Evolutionary conservation across 805 yeast genomes (phyloP), one percentile per base, ranked within the genome.

Genomic region (Candida adriatica): DNA sequence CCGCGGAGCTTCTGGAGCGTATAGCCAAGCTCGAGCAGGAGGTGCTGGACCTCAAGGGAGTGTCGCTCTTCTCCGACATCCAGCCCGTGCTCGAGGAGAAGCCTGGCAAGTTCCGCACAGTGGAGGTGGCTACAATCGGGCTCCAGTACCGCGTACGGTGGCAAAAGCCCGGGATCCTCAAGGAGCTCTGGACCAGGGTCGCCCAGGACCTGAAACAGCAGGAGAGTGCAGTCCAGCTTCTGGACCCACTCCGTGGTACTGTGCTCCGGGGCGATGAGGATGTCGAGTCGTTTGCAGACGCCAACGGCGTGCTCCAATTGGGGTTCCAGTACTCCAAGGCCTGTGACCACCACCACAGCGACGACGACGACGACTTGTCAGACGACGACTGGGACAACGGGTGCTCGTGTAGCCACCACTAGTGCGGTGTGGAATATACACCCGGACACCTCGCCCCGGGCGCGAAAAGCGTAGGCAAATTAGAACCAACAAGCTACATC

Each of bases 311-410:
- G 9, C 34, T 44, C 13, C 34, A 31, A 6, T 18, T 49, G 14
- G 53, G 34, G 29, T 48, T 48, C 37, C 43, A 39, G 14, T 46
- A 39, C 19, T 33, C 29, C 8, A 35, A 28, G 22, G 35, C 37
- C 20, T 33, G 24, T 21, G 39, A 26, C 34, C 39, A 30, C 39
- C 43, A 11, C 22, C 8, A 33, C 36, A 45, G 31, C 14, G 42
- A 38, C 21, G 42, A 38, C 11, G 44, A 41, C 16, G 42, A 38
- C 6, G 51, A 48, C 6, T 45, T 43, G 19, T 40, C 41, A 8
- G 53, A 48, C 23, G 54, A 49, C 31, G 54, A 46, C 29, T 47
- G 46, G 33, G 46, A 45, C 21, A 34, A 29, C 17, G 43, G 42
- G n/a, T 48, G 51, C 26, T 46, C 50, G 19, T 48, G 53, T 33